Conservation (phyloP, 768 basidiomycete species). For the Xerocomellus amylosporus region DNA sequence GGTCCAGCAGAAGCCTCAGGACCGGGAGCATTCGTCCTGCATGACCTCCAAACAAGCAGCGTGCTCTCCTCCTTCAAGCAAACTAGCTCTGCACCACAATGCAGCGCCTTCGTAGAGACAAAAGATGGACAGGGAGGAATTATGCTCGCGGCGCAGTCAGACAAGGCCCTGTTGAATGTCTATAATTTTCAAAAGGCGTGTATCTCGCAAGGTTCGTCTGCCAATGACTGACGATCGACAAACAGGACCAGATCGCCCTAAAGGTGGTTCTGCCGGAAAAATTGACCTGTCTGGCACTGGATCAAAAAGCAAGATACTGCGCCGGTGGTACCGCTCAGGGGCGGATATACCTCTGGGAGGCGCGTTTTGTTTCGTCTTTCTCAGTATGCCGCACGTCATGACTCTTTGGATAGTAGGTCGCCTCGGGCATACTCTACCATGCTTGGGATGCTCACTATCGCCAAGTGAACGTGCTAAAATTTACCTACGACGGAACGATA, state of each 20-base stretch:
- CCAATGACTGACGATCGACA: neutral
- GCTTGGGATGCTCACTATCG: constrained; percentile 97
- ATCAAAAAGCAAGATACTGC: constrained; percentile 70
- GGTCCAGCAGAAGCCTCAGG: constrained; percentile 41
- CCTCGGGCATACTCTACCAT: constrained; percentile 90
- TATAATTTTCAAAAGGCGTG: constrained; percentile 92
- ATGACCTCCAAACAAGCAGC: constrained; percentile 78
- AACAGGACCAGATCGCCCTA: constrained; percentile 82
- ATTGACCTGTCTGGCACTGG: constrained; percentile 74
- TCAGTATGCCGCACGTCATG: constrained; percentile 3
- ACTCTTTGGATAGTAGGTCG: constrained; percentile 51
- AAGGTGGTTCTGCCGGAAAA: constrained; percentile 91
- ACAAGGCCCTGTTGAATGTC: constrained; percentile 85
- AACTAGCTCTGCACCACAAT: constrained; percentile 60
- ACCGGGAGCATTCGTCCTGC: constrained; percentile 65
- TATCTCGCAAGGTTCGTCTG: neutral
- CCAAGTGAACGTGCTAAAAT: constrained; percentile 75
- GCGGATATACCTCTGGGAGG: constrained; percentile 96
- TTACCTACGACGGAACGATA: constrained; percentile 76
- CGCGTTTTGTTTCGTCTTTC: constrained; percentile 36
- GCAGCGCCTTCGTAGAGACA: constrained; percentile 67
- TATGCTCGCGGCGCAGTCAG: constrained; percentile 79
- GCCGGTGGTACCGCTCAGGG: constrained; percentile 89
- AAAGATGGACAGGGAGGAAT: constrained; percentile 75
- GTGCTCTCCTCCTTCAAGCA: constrained; percentile 88